Base-by-base conservation (phyloP, 2,329 filamentous ascomycete genomes). In the Sordariomycetes sp. region DNA sequence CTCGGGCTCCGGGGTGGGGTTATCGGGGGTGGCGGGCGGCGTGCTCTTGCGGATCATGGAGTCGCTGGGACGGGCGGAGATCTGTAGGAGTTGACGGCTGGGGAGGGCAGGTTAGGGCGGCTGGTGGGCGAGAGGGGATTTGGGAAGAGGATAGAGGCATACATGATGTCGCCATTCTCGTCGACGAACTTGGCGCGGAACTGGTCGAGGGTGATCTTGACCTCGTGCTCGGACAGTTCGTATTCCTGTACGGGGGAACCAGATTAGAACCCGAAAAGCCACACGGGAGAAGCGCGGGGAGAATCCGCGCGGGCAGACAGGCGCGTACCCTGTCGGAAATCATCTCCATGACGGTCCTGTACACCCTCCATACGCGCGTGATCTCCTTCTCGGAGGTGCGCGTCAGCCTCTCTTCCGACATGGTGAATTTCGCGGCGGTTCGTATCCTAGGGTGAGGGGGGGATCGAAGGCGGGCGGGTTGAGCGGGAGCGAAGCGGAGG, bases 301-400 rank as follows among this genome's bases (percentile, higher is more conserved):
- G 28, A 4, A 8, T 32, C 28, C 20, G 28, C 51, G 24, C 12
- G 1, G 24, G 24, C 25, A 32, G 40, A 22, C 16, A 20, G n/a
- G 28, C n/a, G n/a, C 88, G 67, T 82, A 96, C 92, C 71, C 93
- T 79, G 72, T 97, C 94, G 61, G 82, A 79, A 65, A 94, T 87
- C 93, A 99, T 96, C 79, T 99, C 90, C 73, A 96, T 90, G 54
- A 91, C 86, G 10, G 94, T 99, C 73, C 86, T 85, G 84, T 90
- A 95, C 66, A 92, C 90, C 72, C 93, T 89, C 93, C 94, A 99
- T 65, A 97, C 83, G 69, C 89, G 85, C 67, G 81, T 76, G 54
- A 79, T 72, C 71, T 77, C 75, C 70, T 79, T 79, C 24, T 61
- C 61, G 55, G 60, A 59, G 57, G 64, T 75, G 72, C 70, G 77